Conservation (phyloP, 179 eudicot species). For the Spergularia azorica region DNA sequence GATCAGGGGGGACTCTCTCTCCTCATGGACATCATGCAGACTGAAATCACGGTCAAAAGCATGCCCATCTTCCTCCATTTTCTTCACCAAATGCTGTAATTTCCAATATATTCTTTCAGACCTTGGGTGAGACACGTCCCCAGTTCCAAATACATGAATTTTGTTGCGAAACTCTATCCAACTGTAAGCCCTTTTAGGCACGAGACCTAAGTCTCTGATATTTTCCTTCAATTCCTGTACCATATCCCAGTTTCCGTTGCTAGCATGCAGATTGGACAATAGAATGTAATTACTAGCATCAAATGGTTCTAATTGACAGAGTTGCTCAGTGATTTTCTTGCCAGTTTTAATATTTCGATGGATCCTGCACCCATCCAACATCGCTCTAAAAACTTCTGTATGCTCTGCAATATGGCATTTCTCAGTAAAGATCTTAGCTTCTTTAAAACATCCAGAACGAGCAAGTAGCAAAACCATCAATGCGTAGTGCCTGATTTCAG, state of each 20-base stretch:
- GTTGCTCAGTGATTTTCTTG: constrained; percentile 48
- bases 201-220: constrained; percentile 50
- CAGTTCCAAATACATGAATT: constrained; percentile 70
- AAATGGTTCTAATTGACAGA: constrained; percentile 58
- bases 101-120: constrained; percentile 55
- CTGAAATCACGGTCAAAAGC: constrained; percentile 38
- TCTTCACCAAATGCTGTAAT: constrained; percentile 44
- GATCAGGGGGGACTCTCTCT: constrained; percentile 48
- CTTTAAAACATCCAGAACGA: constrained; percentile 52
- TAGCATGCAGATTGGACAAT: constrained; percentile 57
- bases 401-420: constrained; percentile 37
- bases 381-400: constrained; percentile 55
- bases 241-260: constrained; percentile 46
- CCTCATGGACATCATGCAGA: constrained; percentile 68
- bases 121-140: constrained; percentile 71
- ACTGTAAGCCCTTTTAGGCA: constrained; percentile 63
- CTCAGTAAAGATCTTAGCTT: constrained; percentile 54
- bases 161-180: constrained; percentile 73
- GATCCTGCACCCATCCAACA: constrained; percentile 65
- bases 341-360: constrained; percentile 40
- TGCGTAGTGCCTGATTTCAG: constrained; percentile 48
- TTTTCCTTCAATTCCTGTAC: constrained; percentile 47
- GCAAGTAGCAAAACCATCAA: constrained; percentile 63
- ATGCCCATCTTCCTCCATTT: constrained; percentile 41
- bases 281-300: constrained; percentile 54